Percentiles rank a stretch among this genome's conserved stretches.
Conservation (phyloP, 2,329 filamentous ascomycete species). For the Aspergillus sergii region DNA sequence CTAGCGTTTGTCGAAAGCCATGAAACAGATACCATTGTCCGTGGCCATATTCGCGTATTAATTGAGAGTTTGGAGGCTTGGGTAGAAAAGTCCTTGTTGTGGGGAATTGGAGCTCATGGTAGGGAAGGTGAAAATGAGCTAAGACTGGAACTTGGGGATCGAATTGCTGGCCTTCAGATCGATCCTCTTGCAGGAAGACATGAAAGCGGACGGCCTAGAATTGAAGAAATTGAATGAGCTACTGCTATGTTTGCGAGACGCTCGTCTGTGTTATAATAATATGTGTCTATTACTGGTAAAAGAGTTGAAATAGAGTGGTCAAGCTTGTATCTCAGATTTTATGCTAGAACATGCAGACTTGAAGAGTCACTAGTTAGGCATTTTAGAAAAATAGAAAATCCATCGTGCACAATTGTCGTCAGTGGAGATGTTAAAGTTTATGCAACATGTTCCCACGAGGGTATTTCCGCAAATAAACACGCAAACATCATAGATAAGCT, state of each 20-base stretch:
- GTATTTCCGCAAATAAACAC: background rate
- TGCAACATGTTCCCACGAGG: background rate
- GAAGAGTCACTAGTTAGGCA: background rate
- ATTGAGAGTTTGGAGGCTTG: slow-evolving; percentile 47
- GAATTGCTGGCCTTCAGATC: slow-evolving; percentile 41
- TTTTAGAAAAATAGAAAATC: background rate
- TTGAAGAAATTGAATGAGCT: slow-evolving; percentile 47
- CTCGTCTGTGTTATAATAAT: background rate
- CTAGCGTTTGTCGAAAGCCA: slow-evolving; percentile 40
- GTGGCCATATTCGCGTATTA: slow-evolving; percentile 42
- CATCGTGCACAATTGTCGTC: background rate
- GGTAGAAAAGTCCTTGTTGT: slow-evolving; percentile 46
- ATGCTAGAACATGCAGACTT: background rate
- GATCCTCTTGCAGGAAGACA: slow-evolving; percentile 33
- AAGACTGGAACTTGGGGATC: slow-evolving; percentile 38
- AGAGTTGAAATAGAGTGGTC: background rate
- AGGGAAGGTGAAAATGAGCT: slow-evolving; percentile 22
- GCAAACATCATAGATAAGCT: background rate
- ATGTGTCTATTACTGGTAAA: no score
- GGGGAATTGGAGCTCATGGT: slow-evolving; percentile 36
- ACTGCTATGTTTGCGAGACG: background rate
- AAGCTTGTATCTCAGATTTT: background rate
- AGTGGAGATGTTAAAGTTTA: background rate
- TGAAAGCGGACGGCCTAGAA: slow-evolving; percentile 31
- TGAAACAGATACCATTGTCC: slow-evolving; percentile 43